phyloP scores from a whole-genome alignment of 2,329 filamentous ascomycete genomes.

The Colletotrichum sansevieriae region DNA sequence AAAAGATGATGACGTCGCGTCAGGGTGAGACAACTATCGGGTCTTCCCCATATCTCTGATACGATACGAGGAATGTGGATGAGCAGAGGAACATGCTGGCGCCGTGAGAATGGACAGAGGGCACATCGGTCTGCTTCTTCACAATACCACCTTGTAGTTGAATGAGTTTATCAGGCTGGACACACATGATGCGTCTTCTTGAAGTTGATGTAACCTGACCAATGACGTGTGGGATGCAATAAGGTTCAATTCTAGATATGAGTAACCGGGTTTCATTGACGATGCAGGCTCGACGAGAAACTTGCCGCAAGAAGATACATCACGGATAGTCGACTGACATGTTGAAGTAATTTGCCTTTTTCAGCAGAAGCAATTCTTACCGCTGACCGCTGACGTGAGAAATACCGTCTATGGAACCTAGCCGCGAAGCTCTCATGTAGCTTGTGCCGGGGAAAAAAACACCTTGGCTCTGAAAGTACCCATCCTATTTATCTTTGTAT shows the following conservation, averaged over 20 bases:
- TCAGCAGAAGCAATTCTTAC: neutral
- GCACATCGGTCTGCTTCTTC: too few species aligned
- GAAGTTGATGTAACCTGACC: too few species aligned
- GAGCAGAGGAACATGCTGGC: neutral
- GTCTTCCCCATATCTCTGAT: neutral
- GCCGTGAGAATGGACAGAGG: too few species aligned
- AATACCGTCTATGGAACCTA: conserved; percentile 17
- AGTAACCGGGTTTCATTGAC: too few species aligned
- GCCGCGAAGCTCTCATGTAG: conserved; percentile 27
- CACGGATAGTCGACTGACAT: too few species aligned
- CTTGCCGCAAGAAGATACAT: too few species aligned
- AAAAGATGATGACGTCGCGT: neutral
- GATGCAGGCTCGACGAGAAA: too few species aligned
- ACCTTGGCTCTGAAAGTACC: neutral
- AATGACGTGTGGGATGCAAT: too few species aligned
- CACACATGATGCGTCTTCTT: too few species aligned
- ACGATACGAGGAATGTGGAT: neutral
- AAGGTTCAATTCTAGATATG: too few species aligned
- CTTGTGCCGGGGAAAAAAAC: neutral
- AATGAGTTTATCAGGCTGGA: too few species aligned
- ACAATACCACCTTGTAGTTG: too few species aligned
- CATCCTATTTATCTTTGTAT: conserved; percentile 9
- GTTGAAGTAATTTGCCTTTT: neutral
- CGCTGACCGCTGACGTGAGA: neutral
- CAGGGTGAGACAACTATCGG: neutral